These are phyloP conservation scores for Kwoniella heveanensis DNA, from an alignment of 768 basidiomycete genomes.

Conservation along the genomic window DNA sequence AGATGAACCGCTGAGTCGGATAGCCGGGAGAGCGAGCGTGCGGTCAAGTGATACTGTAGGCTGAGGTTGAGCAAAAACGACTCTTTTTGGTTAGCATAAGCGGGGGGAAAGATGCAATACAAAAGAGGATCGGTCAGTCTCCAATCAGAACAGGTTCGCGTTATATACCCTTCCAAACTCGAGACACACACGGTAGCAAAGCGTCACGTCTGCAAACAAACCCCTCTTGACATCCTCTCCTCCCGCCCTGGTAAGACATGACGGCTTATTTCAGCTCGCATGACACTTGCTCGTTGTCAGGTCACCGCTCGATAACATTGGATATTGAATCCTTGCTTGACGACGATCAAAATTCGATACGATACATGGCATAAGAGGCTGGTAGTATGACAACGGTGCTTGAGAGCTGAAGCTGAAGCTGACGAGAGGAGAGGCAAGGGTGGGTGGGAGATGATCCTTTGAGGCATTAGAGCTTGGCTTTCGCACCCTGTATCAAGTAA, in stretches of 20 bases:
- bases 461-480: constrained; percentile 48
- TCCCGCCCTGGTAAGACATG: not conserved
- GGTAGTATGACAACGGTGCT: constrained; percentile 13
- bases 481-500: constrained; percentile 35
- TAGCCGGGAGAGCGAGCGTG: too few relatives aligned
- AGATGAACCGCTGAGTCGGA: too few relatives aligned
- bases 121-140: not conserved
- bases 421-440: not conserved
- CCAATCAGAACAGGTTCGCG: not conserved
- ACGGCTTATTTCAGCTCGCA: not conserved
- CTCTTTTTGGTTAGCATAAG: too few relatives aligned
- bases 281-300: not conserved
- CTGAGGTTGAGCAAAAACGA: too few relatives aligned
- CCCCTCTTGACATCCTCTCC: not conserved
- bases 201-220: not conserved
- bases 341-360: constrained; percentile 2
- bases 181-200: not conserved
- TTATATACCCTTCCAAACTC: not conserved
- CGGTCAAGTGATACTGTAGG: not conserved
- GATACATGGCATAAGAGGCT: constrained; percentile 9
- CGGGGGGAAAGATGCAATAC: not conserved
- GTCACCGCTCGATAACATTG: not conserved
- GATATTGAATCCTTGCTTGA: not conserved
- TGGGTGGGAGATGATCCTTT: not conserved
- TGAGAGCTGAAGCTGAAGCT: not conserved